phyloP scores from a whole-genome alignment of 305 asterid genomes.

The Plantago lanceolata region DNA sequence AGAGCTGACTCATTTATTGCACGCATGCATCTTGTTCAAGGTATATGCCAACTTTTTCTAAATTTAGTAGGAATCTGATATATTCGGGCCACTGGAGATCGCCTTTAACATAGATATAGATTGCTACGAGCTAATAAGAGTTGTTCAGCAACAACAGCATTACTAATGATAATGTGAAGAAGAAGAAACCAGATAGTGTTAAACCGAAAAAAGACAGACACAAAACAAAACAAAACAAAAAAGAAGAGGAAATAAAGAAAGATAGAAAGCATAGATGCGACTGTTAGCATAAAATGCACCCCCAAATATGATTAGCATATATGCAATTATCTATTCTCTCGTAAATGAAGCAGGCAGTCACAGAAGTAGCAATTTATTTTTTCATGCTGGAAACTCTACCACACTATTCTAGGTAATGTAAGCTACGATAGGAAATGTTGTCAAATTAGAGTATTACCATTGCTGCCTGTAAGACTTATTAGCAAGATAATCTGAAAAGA shows the following conservation, averaged over 20 bases:
- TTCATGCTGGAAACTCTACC: not conserved
- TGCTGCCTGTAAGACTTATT: constrained; percentile 5
- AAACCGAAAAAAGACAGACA: no score
- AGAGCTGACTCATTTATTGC: constrained; percentile 93
- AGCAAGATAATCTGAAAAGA: constrained; percentile 2
- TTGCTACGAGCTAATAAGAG: no score
- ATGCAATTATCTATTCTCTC: not conserved
- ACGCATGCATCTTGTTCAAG: constrained; percentile 98
- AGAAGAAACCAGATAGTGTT: no score
- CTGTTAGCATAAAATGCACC: no score
- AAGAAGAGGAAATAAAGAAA: no score
- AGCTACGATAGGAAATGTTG: not conserved
- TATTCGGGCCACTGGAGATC: not conserved
- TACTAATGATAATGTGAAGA: no score
- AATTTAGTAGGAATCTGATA: constrained; percentile 10
- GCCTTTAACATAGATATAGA: no score
- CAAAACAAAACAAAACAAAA: no score
- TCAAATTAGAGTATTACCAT: not conserved
- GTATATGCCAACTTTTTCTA: constrained; percentile 32
- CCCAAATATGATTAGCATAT: no score
- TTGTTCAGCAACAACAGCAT: no score
- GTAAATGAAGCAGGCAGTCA: not conserved
- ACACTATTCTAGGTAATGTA: not conserved
- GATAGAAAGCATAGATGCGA: no score
- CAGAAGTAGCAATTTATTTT: constrained; percentile 3